These are phyloP conservation scores for Solanum hybrid DNA, from an alignment of 305 asterid species.

Conservation along the genomic window DNA sequence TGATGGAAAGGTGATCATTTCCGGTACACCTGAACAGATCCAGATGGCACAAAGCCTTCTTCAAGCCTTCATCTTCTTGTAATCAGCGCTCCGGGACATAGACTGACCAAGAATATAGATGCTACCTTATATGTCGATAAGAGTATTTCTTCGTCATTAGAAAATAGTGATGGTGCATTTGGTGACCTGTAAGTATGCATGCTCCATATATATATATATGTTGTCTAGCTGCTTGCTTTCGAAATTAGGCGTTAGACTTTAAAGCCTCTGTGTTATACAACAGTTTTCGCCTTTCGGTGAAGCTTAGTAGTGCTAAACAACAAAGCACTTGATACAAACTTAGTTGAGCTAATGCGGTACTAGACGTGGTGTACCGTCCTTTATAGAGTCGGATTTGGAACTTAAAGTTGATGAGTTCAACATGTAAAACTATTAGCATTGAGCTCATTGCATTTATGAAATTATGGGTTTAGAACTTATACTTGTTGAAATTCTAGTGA, in stretches of 20 bases:
- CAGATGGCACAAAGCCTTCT: conserved; percentile 40
- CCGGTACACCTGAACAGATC: conserved; percentile 35
- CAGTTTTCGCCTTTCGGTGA: background rate
- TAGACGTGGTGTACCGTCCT: background rate
- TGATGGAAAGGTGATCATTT: conserved; percentile 38
- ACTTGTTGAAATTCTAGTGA: background rate
- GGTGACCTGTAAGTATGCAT: background rate
- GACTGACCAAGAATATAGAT: background rate
- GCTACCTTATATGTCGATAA: background rate
- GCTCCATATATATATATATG: background rate
- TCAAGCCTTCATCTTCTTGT: conserved; percentile 34
- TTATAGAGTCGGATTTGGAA: background rate
- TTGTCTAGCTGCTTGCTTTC: background rate
- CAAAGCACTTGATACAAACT: background rate
- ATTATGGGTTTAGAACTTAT: background rate
- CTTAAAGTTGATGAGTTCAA: background rate
- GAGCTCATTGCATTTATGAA: background rate
- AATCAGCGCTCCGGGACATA: background rate
- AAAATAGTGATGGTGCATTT: background rate
- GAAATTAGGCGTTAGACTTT: background rate
- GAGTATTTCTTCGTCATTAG: background rate
- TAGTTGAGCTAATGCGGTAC: background rate
- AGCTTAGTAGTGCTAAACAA: background rate
- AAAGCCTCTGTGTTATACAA: background rate
- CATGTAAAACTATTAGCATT: background rate